These are phyloP conservation scores for Cephaloascus fragrans DNA, from an alignment of 805 yeast genomes.

Conservation along the genomic window DNA sequence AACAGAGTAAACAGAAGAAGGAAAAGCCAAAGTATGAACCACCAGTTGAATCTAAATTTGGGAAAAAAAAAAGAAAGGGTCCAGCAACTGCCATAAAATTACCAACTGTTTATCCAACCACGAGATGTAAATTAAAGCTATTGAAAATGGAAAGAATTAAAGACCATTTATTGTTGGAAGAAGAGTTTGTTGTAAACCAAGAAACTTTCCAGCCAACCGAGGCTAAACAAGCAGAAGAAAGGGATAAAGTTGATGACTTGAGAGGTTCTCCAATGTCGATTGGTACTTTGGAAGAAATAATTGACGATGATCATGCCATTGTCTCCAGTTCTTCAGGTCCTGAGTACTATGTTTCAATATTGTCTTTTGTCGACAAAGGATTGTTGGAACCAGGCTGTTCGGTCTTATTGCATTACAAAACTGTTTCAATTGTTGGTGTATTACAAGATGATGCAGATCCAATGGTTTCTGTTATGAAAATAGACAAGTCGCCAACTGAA, in stretches of 20 bases:
- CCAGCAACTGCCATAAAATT: conserved; percentile 78
- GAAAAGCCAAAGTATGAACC: conserved; percentile 98
- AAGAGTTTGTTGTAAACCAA: conserved; percentile 90
- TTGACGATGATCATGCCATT: conserved; percentile 98
- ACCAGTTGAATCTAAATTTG: conserved; percentile 90
- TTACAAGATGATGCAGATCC: conserved; percentile 97
- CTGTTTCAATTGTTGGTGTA: conserved; percentile 96
- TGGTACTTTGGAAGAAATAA: conserved; percentile 93
- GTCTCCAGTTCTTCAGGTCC: conserved; percentile 95
- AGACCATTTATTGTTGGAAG: conserved; percentile 90
- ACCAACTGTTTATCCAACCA: conserved; percentile 84
- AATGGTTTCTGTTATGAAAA: conserved; percentile 94
- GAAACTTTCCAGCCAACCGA: conserved; percentile 94
- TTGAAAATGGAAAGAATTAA: conserved; percentile 92
- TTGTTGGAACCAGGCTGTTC: conserved; percentile 95
- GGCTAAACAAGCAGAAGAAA: conserved; percentile 92
- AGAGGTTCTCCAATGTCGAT: conserved; percentile 95
- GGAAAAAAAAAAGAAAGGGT: conserved; percentile 89
- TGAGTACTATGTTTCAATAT: conserved; percentile 90
- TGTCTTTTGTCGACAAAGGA: conserved; percentile 96
- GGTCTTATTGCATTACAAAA: conserved; percentile 88
- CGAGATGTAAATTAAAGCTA: conserved; percentile 86
- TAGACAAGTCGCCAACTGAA: conserved; percentile 96
- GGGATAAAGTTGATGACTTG: conserved; percentile 89
- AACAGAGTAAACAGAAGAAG: too few species aligned